phyloP scores from a whole-genome alignment of 805 yeast species.

The Limtongia smithiae region DNA sequence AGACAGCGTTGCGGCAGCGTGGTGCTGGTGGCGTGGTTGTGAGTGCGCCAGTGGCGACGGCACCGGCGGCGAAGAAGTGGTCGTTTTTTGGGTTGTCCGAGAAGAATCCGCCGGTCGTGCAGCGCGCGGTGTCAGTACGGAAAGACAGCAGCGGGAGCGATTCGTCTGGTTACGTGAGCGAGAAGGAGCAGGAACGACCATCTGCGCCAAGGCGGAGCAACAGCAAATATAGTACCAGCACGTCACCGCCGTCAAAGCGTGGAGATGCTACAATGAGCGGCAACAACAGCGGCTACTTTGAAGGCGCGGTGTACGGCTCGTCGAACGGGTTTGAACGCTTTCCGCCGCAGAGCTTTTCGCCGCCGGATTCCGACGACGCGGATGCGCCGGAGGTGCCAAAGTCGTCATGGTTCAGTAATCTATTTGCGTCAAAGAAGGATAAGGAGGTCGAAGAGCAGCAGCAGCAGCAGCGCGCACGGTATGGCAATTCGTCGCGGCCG shows the following conservation, averaged over 20 bases:
- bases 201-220: background rate
- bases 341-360: conserved; percentile 23
- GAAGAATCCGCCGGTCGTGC: background rate
- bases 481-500: conserved; percentile 15
- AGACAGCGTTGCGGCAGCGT: background rate
- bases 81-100: background rate
- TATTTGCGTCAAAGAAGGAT: conserved; percentile 18
- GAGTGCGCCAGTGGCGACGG: no score
- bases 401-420: conserved; percentile 13
- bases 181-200: conserved; percentile 1
- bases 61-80: background rate
- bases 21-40: no score
- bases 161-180: conserved; percentile 1
- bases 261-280: background rate
- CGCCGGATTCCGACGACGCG: conserved; percentile 25
- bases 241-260: no score
- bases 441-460: conserved; percentile 1
- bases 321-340: conserved; percentile 22
- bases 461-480: background rate
- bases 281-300: conserved; percentile 11
- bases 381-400: conserved; percentile 4
- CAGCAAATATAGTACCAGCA: background rate
- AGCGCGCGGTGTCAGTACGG: background rate
- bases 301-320: background rate
- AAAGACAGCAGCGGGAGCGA: conserved; percentile 7